Evolutionary conservation across 768 basidiomycete species (phyloP).

Genomic region (Aureoboletus auriporus): DNA sequence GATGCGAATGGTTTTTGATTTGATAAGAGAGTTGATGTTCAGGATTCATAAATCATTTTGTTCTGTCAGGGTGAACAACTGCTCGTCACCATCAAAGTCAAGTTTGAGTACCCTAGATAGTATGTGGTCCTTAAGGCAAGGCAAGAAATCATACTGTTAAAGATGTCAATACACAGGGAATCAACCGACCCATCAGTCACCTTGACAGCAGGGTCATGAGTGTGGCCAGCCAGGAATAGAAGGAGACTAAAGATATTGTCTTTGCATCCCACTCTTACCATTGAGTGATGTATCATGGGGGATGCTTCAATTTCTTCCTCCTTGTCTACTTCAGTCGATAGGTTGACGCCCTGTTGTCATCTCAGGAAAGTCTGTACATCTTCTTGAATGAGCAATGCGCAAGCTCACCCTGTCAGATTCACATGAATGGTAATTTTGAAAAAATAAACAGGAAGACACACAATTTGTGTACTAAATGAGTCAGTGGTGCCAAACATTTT

Average conservation of each 20-base stretch:
- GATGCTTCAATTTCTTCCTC: not conserved
- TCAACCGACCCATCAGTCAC: too few species aligned
- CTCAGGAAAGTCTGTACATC: not conserved
- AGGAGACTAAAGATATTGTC: slow-evolving; percentile 3
- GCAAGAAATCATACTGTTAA: not conserved
- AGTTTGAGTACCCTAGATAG: not conserved
- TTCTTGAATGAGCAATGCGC: not conserved
- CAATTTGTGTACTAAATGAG: not conserved
- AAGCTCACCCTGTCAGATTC: not conserved
- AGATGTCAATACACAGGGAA: too few species aligned
- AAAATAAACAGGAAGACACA: too few species aligned
- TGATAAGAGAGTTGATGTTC: not conserved
- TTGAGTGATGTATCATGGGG: not conserved
- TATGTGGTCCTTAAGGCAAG: not conserved
- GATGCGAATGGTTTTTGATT: not conserved
- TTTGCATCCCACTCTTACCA: not conserved
- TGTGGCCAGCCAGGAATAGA: not conserved
- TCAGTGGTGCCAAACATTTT: not conserved
- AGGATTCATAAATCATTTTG: not conserved
- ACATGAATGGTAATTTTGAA: too few species aligned
- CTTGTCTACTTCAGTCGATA: accelerated
- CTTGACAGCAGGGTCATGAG: not conserved
- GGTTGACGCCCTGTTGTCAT: not conserved
- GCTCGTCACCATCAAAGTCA: not conserved
- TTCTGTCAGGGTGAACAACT: not conserved